phyloP scores from a whole-genome alignment of 345 rosid species.

The Camelina sativa region DNA sequence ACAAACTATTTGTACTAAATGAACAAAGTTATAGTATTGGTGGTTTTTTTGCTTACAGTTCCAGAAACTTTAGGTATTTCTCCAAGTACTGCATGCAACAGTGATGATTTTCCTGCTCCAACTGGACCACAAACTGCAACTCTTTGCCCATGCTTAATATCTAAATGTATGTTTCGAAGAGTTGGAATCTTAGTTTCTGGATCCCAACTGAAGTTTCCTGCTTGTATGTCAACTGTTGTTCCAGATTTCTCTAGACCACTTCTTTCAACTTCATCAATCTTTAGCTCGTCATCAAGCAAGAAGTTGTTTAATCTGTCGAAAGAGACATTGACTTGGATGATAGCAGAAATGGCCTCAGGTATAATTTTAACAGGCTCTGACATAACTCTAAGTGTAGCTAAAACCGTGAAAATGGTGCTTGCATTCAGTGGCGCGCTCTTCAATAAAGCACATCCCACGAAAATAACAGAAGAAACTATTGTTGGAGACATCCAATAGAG shows the following conservation, averaged over 20 bases:
- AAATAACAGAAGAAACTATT: slow-evolving; percentile 64
- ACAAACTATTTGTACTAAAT: neutral
- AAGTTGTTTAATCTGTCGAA: slow-evolving; percentile 61
- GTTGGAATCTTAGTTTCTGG: slow-evolving; percentile 51
- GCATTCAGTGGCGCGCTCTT: slow-evolving; percentile 69
- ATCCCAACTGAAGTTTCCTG: slow-evolving; percentile 76
- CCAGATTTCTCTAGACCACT: slow-evolving; percentile 34
- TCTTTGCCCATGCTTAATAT: slow-evolving; percentile 57
- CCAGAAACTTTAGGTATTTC: slow-evolving; percentile 76
- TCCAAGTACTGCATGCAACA: slow-evolving; percentile 66
- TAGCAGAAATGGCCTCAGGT: slow-evolving; percentile 71
- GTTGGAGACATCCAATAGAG: slow-evolving; percentile 83
- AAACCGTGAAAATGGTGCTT: slow-evolving; percentile 74
- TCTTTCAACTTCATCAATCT: slow-evolving; percentile 44
- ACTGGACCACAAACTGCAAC: slow-evolving; percentile 84
- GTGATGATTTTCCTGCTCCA: slow-evolving; percentile 80
- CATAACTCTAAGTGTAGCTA: slow-evolving; percentile 70
- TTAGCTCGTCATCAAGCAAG: slow-evolving; percentile 68
- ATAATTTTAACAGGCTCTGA: slow-evolving; percentile 70
- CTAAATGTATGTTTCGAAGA: slow-evolving; percentile 50
- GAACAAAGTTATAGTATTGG: slow-evolving; percentile 17
- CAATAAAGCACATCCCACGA: slow-evolving; percentile 62
- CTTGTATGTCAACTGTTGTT: slow-evolving; percentile 51
- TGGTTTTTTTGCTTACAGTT: slow-evolving; percentile 52
- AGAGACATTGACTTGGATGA: slow-evolving; percentile 79